Percentiles rank a stretch among this genome's conserved stretches.
phyloP scores from a whole-genome alignment of 2,329 filamentous ascomycete genomes.

The Xylaria polymorpha region DNA sequence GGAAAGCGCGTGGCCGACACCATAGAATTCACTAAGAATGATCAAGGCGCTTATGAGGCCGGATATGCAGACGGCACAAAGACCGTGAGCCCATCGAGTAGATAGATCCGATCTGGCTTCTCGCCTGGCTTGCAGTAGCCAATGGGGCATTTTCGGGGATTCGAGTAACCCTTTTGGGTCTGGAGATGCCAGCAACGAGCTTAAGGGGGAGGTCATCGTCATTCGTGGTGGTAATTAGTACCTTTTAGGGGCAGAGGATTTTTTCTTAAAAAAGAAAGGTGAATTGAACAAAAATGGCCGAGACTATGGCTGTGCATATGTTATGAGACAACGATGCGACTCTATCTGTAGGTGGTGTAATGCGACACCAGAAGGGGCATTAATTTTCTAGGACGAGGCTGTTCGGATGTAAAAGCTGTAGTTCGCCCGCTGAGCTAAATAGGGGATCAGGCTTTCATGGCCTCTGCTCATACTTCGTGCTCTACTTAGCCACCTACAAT shows the following conservation, averaged over 20 bases:
- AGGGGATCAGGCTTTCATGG: too few relatives aligned
- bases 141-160: neutral
- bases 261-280: neutral
- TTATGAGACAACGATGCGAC: too few relatives aligned
- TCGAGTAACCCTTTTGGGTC: neutral
- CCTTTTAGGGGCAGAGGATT: neutral
- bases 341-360: too few relatives aligned
- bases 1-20: neutral
- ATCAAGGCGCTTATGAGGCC: neutral
- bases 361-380: too few relatives aligned
- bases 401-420: too few relatives aligned
- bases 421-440: too few relatives aligned
- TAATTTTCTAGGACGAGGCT: too few relatives aligned
- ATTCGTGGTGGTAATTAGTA: neutral
- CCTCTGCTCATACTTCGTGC: too few relatives aligned
- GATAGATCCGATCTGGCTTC: neutral
- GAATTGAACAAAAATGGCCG: too few relatives aligned
- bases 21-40: neutral
- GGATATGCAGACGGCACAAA: neutral
- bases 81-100: conserved; percentile 5
- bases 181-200: neutral
- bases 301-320: too few relatives aligned
- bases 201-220: neutral
- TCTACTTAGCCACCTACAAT: too few relatives aligned
- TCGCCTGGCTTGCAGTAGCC: neutral